Evolutionary conservation across 23 red algal species (phyloP).

Genomic region (Gracilaria domingensis): DNA sequence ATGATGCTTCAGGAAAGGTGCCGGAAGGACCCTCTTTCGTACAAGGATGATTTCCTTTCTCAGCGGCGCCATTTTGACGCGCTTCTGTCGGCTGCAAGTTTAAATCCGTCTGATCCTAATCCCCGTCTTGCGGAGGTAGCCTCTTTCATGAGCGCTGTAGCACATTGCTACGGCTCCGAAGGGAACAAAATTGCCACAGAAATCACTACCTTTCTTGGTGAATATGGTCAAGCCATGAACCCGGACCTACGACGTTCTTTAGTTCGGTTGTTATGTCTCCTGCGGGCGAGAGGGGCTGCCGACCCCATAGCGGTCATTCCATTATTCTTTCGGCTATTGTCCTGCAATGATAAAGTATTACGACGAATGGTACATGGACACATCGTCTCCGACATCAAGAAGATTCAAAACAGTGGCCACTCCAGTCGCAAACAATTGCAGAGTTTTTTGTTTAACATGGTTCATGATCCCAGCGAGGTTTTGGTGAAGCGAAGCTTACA

Average conservation of each 20-base stretch:
- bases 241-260: conserved; percentile 57
- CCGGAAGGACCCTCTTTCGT: conserved; percentile 80
- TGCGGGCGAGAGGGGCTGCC: conserved; percentile 61
- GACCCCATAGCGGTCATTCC: conserved; percentile 54
- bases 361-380: conserved; percentile 63
- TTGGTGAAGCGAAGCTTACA: conserved; percentile 82
- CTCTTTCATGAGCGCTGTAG: conserved; percentile 75
- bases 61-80: conserved; percentile 72
- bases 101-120: conserved; percentile 61
- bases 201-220: conserved; percentile 50
- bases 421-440: conserved; percentile 53
- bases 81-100: conserved; percentile 54
- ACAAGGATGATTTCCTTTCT: conserved; percentile 61
- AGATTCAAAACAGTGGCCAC: conserved; percentile 56
- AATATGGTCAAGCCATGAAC: conserved; percentile 56
- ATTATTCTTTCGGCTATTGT: conserved; percentile 73
- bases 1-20: conserved; percentile 76
- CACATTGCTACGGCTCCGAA: conserved; percentile 36
- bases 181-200: conserved; percentile 14
- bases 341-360: conserved; percentile 71
- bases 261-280: conserved; percentile 66
- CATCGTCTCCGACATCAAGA: conserved; percentile 79
- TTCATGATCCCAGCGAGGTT: conserved; percentile 64
- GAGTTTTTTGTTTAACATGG: conserved; percentile 72
- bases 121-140: conserved; percentile 66